Evolutionary conservation across 805 yeast genomes (phyloP), one percentile per base, ranked within the genome.

Genomic region (Hyphopichia homilentoma): DNA sequence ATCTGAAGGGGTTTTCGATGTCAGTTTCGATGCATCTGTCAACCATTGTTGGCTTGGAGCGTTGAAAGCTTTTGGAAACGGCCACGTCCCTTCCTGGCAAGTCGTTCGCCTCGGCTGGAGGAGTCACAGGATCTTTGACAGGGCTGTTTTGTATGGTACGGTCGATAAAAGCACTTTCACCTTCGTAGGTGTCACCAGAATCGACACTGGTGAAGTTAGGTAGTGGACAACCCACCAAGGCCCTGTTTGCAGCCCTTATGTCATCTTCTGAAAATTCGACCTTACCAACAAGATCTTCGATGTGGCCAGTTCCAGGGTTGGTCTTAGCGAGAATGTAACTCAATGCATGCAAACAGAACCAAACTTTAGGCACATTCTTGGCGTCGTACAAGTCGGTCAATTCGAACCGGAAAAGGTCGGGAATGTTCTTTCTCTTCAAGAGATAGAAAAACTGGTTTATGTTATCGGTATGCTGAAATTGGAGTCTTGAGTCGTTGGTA

Each of bases 381-480:
- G 82, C 81, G 51, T 93, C 97, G 59, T 88, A 93, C 22, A 93
- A 68, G 57, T 93, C 98, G 3, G 95, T 88, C 37, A 89, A 73
- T 54, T 90, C 98, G 53, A 93, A 93, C 30, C 84, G 73, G 55
- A 89, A 93, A 34, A 88, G 70, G 35, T 85, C 89, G 1, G 97
- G 98, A 43, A 93, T 78, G 17, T 76, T 79, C 39, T 87, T 70
- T 37, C 66, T 74, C 35, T 76, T 81, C 19, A 87, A 65, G 35
- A 90, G 74, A 14, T 72, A 66, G 53, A 90, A 81, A 54, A 90
- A 89, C 15, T 79, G 68, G 47, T 87, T 86, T 51, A 93, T 90
- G 53, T 93, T 93, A 52, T 93, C 97, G 0, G 96, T 86, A 55
- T 87, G 96, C 40, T 84, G 79, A 65, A 86, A 93, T 53, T 87